Percentiles rank a stretch among this genome's conserved stretches.
phyloP scores from a whole-genome alignment of 2,329 filamentous ascomycete genomes.

The Paecilomyces dactylethromorphus region DNA sequence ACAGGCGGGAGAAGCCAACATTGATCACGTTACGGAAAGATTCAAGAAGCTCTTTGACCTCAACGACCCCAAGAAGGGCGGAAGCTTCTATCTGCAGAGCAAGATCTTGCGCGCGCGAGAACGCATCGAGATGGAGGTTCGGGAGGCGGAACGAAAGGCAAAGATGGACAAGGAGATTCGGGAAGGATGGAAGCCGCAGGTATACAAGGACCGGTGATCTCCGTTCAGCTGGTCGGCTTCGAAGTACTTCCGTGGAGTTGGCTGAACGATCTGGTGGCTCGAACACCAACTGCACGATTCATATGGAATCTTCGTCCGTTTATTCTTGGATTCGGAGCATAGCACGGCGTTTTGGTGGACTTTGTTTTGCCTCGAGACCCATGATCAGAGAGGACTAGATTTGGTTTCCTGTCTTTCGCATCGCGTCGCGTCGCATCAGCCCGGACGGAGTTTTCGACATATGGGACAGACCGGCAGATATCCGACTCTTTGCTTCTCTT shows the following conservation, averaged over 20 bases:
- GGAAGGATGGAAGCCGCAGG: constrained; percentile 88
- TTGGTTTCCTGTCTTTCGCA: background rate
- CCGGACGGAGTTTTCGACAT: background rate
- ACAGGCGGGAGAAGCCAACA: constrained; percentile 65
- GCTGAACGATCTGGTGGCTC: background rate
- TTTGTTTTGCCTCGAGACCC: constrained; percentile 14
- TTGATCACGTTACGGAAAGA: constrained; percentile 72
- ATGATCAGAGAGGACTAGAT: constrained; percentile 7
- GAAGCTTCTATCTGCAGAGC: constrained; percentile 97
- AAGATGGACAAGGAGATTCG: constrained; percentile 71
- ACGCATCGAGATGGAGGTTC: constrained; percentile 80
- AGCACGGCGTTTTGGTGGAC: constrained; percentile 33
- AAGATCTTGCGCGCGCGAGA: constrained; percentile 90
- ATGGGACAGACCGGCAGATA: background rate
- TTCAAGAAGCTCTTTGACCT: constrained; percentile 94
- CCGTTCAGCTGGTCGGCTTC: background rate
- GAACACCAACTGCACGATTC: background rate
- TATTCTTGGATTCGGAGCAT: constrained; percentile 22
- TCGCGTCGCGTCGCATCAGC: background rate
- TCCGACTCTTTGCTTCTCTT: background rate
- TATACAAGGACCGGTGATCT: constrained; percentile 74
- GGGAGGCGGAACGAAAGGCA: constrained; percentile 62
- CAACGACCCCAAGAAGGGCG: constrained; percentile 92
- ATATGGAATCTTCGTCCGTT: constrained; percentile 1
- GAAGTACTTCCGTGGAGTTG: background rate